Evolutionary conservation across 2,329 filamentous ascomycete genomes (phyloP).

Genomic region (Penicillium freii): DNA sequence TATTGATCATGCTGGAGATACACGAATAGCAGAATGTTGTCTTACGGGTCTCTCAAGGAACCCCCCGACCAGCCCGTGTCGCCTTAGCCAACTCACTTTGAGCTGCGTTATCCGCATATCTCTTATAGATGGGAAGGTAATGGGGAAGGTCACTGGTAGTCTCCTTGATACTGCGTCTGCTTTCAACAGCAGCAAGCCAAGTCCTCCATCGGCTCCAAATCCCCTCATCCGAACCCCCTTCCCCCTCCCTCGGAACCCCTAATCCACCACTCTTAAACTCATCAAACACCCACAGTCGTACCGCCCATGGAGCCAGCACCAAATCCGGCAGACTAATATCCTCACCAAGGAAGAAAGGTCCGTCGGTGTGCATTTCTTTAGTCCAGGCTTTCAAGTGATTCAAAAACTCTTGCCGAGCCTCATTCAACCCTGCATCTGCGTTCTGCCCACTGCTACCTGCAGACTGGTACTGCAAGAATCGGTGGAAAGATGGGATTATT

Average conservation of each 20-base stretch:
- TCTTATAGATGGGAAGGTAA: conserved; percentile 67
- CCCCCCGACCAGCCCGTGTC: conserved; percentile 59
- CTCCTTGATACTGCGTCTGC: conserved; percentile 61
- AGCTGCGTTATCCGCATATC: conserved; percentile 65
- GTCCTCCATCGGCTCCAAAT: conserved; percentile 64
- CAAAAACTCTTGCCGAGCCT: conserved; percentile 59
- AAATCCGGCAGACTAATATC: conserved; percentile 68
- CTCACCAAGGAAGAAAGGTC: conserved; percentile 67
- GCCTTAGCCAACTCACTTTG: conserved; percentile 62
- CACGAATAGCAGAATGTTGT: not conserved
- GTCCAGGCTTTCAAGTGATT: conserved; percentile 60
- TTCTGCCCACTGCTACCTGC: conserved; percentile 20
- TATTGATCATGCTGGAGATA: not conserved
- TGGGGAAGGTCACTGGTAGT: conserved; percentile 67
- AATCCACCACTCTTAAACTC: conserved; percentile 64
- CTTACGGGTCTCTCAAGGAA: conserved; percentile 52
- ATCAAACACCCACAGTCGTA: conserved; percentile 70
- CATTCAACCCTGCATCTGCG: conserved; percentile 45
- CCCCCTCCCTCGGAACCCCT: conserved; percentile 46
- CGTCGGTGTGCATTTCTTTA: conserved; percentile 58
- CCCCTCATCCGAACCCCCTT: conserved; percentile 51
- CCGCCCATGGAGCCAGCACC: conserved; percentile 69
- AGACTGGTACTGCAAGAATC: conserved; percentile 53
- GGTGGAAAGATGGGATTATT: conserved; percentile 69
- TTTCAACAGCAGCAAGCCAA: conserved; percentile 61